Conservation (phyloP, 177 flowering plant genomes). For the Tripterygium wilfordii region DNA sequence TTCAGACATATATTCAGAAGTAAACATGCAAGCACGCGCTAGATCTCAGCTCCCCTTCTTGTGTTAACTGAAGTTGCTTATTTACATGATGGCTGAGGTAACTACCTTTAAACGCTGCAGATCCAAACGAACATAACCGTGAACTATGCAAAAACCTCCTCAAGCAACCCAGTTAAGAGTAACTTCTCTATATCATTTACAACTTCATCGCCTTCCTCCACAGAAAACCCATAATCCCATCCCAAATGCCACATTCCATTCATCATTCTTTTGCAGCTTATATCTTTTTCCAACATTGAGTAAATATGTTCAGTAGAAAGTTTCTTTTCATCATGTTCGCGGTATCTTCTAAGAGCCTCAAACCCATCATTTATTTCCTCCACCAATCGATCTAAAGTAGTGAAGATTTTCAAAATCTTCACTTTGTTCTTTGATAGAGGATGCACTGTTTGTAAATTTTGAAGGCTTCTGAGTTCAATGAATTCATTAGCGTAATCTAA, state of each 20-base stretch:
- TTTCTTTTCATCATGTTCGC: conserved; percentile 14
- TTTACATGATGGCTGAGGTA: too few species aligned
- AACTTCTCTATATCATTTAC: conserved; percentile 44
- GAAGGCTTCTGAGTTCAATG: conserved; percentile 31
- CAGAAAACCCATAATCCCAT: conserved; percentile 46
- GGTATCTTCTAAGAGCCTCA: conserved; percentile 36
- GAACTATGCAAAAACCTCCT: conserved; percentile 36
- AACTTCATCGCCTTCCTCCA: conserved; percentile 39
- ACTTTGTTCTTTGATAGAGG: conserved; percentile 9
- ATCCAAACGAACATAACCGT: neutral
- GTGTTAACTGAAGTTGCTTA: too few species aligned
- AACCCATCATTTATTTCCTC: conserved; percentile 47
- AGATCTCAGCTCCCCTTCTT: too few species aligned
- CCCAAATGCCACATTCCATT: conserved; percentile 55
- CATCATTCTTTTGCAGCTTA: conserved; percentile 28
- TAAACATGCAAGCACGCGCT: too few species aligned
- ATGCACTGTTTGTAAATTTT: conserved; percentile 10
- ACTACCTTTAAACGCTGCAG: too few species aligned
- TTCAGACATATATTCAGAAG: too few species aligned
- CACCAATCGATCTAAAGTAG: conserved; percentile 40
- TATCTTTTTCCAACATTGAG: conserved; percentile 46
- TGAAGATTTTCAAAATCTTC: neutral
- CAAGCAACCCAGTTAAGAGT: conserved; percentile 40
- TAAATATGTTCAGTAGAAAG: conserved; percentile 24
- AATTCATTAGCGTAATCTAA: conserved; percentile 69